A percentile compares a stretch with the other conserved stretches of the same genome.
phyloP scores from a whole-genome alignment of 2,329 filamentous ascomycete genomes.

The Thielaviopsis euricoi region DNA sequence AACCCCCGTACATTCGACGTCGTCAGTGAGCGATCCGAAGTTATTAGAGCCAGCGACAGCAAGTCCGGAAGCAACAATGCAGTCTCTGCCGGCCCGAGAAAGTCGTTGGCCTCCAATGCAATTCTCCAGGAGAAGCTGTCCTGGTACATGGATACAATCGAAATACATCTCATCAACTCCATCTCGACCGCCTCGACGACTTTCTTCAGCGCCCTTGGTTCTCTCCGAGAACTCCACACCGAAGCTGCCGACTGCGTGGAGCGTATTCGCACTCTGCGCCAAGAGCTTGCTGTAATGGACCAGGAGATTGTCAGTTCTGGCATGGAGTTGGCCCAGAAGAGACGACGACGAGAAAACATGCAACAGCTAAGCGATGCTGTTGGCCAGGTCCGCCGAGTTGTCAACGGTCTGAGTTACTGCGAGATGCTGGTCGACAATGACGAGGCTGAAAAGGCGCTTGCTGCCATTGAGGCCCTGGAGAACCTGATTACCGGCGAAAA shows the following conservation, averaged over 20 bases:
- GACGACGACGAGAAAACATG: constrained; percentile 68
- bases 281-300: constrained; percentile 67
- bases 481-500: constrained; percentile 60
- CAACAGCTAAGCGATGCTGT: constrained; percentile 69
- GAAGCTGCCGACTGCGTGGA: constrained; percentile 85
- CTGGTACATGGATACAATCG: constrained; percentile 99
- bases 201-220: constrained; percentile 88
- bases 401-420: constrained; percentile 57
- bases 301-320: constrained; percentile 75
- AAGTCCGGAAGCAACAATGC: constrained; percentile 41
- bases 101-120: constrained; percentile 85
- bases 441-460: constrained; percentile 66
- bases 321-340: constrained; percentile 69
- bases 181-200: constrained; percentile 92
- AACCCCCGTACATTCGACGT: constrained; percentile 94
- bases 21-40: constrained; percentile 87
- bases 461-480: constrained; percentile 63
- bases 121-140: constrained; percentile 96
- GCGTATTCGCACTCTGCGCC: constrained; percentile 64
- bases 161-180: constrained; percentile 89
- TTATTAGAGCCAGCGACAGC: constrained; percentile 55
- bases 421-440: constrained; percentile 70
- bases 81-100: constrained; percentile 37
- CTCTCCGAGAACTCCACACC: constrained; percentile 74
- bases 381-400: constrained; percentile 63